Evolutionary conservation across 1,284 basidiomycete genomes (phyloP).

Genomic region (Austroboletus niveus): DNA sequence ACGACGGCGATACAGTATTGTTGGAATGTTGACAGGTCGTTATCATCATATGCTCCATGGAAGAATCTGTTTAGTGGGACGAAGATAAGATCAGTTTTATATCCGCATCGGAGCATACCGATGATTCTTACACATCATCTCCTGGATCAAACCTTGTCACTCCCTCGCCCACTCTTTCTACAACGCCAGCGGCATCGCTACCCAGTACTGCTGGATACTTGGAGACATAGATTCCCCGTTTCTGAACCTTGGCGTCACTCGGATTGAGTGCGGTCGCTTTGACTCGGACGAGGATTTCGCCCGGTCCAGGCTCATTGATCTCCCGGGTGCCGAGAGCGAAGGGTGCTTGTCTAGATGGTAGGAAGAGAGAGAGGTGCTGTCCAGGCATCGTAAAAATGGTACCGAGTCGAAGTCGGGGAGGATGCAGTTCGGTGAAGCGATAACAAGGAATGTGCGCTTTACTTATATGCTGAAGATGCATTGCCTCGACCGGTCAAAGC

Average conservation of each 20-base stretch:
- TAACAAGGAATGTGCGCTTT: conserved; percentile 18
- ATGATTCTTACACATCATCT: conserved; percentile 39
- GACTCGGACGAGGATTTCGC: conserved; percentile 46
- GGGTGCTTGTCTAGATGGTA: conserved; percentile 31
- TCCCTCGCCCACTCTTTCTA: conserved; percentile 41
- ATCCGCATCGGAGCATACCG: conserved; percentile 5
- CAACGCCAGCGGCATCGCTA: conserved; percentile 45
- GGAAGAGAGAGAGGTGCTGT: conserved; percentile 29
- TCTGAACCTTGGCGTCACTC: conserved; percentile 43
- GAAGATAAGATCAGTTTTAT: conserved; percentile 21
- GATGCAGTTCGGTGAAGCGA: conserved; percentile 20
- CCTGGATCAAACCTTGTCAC: conserved; percentile 37
- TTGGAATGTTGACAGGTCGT: conserved; percentile 30
- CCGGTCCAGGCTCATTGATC: conserved; percentile 40
- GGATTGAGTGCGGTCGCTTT: conserved; percentile 45
- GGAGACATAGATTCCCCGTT: conserved; percentile 19
- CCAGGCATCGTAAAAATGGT: conserved; percentile 20
- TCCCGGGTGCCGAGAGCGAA: conserved; percentile 27
- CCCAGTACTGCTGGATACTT: conserved; percentile 41
- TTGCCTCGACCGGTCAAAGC: conserved; percentile 29
- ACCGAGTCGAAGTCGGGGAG: conserved; percentile 5
- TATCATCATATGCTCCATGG: conserved; percentile 6
- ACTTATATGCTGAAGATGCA: conserved; percentile 30
- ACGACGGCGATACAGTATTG: conserved; percentile 29
- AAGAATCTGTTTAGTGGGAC: conserved; percentile 1